These are phyloP conservation scores for Pyricularia pennisetigena DNA, from an alignment of 2,329 filamentous ascomycete species.

Conservation along the genomic window DNA sequence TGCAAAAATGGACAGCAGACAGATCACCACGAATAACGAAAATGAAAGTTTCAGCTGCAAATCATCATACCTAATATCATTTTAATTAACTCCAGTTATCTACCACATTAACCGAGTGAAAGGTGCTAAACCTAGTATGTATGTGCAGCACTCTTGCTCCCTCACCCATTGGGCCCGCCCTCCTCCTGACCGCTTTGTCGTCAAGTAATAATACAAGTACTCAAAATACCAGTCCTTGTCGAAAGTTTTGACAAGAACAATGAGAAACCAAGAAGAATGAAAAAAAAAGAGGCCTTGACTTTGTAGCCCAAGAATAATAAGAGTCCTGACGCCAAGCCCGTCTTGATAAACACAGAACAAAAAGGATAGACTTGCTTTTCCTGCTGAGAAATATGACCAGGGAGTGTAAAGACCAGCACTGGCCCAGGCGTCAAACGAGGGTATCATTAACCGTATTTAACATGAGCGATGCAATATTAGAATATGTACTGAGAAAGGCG, in stretches of 20 bases:
- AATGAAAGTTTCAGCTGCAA: neutral
- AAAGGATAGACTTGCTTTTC: neutral
- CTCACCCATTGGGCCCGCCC: neutral
- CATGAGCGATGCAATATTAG: neutral
- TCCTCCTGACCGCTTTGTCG: neutral
- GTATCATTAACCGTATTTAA: slow-evolving; percentile 1
- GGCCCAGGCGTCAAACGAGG: neutral
- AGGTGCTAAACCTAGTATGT: neutral
- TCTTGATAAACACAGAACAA: neutral
- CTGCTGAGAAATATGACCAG: neutral
- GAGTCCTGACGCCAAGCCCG: neutral
- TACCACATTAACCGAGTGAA: neutral
- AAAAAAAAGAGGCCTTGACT: neutral
- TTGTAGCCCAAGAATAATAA: neutral
- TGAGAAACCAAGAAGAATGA: neutral
- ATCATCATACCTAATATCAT: neutral
- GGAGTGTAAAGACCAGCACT: neutral
- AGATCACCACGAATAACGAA: neutral
- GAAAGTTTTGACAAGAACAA: neutral
- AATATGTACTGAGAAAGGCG: neutral
- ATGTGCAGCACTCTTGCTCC: neutral
- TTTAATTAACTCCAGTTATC: neutral
- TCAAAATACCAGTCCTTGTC: neutral
- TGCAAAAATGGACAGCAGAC: neutral
- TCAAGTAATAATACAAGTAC: neutral